Base-by-base conservation (phyloP, 441 rosid genomes). In the Croton setiger region DNA sequence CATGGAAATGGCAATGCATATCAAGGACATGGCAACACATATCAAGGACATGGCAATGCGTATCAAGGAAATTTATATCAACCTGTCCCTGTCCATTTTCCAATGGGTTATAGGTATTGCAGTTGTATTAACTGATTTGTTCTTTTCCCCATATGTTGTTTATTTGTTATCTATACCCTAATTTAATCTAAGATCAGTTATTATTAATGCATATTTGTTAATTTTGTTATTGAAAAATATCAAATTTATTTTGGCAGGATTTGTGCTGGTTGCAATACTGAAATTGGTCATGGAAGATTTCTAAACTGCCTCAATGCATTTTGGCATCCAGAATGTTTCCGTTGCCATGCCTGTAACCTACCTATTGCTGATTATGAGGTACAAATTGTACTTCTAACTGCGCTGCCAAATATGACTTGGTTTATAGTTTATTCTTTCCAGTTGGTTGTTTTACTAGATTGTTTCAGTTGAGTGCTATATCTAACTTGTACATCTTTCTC, bases 281-380 rank as follows among this genome's bases (percentile, higher is more conserved):
- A 85, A 81, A 92, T 95, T 68, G 98, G 95, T 71, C 88, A 88
- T 76, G 99, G 98, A 64, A 81, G 93, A 73, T 90, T 84, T 78
- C 72, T 95, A 74, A 90, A 87, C 79, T 89, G 97, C 70, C 87
- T 92, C 87, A 86, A 86, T 76, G 89, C 86, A 39, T 79, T 83
- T 72, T 95, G 99, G 99, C 99, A 95, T 82, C 97, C 98, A 36
- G 93, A 88, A 78, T 95, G 99, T 82, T 92, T 95, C 73, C 72
- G 97, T 4, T 95, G 99, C 76, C 86, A 75, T 66, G 87, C 86
- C 69, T 95, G 99, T 78, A 76, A 86, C 68, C 79, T 66, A 58
- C 98, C 99, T 17, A 95, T 95, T 49, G 69, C 89, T 64, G 98
- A 92, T 78, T 72, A 86, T 63, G 98, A 92, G 99, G 99, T 95